These are phyloP conservation scores for Lodderomyces pseudojiufengensis DNA, from an alignment of 1,139 yeast species.

Conservation along the genomic window DNA sequence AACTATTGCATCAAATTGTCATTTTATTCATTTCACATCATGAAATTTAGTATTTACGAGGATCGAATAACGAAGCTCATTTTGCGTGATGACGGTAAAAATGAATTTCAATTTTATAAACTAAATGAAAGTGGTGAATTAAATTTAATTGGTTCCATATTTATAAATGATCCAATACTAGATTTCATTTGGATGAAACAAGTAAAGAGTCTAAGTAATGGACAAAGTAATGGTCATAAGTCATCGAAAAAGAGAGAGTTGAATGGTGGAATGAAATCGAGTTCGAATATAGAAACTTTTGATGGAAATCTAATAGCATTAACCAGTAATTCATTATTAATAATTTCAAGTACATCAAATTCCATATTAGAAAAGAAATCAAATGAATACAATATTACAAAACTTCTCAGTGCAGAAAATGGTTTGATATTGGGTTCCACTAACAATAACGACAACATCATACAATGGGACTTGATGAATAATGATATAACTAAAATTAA, in stretches of 20 bases:
- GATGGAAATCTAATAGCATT: not conserved
- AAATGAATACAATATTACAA: not conserved
- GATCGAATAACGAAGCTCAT: slow-evolving; percentile 13
- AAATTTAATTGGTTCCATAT: slow-evolving; percentile 6
- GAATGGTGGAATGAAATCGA: not conserved
- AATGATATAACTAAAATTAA: slow-evolving; percentile 3
- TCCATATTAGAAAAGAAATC: not conserved
- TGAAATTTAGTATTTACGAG: slow-evolving; percentile 3
- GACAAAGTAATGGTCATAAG: not conserved
- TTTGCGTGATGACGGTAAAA: slow-evolving; percentile 30
- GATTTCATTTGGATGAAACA: slow-evolving; percentile 18
- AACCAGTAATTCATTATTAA: not conserved
- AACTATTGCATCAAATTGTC: too few relatives aligned
- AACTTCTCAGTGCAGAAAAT: not conserved
- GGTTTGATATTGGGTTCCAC: not conserved
- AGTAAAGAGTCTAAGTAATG: slow-evolving; percentile 13
- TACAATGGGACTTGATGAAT: slow-evolving; percentile 7
- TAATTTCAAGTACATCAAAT: not conserved
- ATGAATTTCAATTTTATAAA: slow-evolving; percentile 33
- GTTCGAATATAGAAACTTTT: not conserved
- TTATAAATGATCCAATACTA: slow-evolving; percentile 17
- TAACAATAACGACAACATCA: not conserved
- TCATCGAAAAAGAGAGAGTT: not conserved
- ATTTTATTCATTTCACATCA: too few relatives aligned
- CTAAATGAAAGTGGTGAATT: slow-evolving; percentile 11